Conservation (phyloP, 805 yeast species). For the Saturnispora galanensis region DNA sequence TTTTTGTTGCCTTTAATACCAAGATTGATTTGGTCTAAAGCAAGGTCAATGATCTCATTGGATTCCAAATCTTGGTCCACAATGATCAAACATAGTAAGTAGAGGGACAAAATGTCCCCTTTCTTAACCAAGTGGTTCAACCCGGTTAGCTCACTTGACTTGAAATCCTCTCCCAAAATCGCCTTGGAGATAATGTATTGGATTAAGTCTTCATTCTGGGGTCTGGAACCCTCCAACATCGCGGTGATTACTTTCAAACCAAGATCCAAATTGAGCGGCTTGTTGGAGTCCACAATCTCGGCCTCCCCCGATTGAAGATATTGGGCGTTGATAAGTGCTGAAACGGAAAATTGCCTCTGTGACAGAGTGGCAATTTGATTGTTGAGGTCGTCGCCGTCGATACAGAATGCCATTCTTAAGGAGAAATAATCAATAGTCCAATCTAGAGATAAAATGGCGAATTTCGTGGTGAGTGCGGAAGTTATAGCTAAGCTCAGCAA, state of each 20-base stretch:
- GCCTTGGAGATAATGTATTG: conserved; percentile 1
- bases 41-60: neutral
- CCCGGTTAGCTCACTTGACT: neutral
- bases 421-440: no score
- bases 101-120: neutral
- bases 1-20: neutral
- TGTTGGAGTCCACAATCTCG: neutral
- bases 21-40: neutral
- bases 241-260: neutral
- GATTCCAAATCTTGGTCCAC: neutral
- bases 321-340: conserved; percentile 3
- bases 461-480: no score
- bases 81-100: conserved; percentile 2
- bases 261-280: neutral
- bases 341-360: conserved; percentile 2
- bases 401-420: neutral
- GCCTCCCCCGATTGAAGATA: neutral
- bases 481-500: no score
- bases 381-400: conserved; percentile 5
- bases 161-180: neutral
- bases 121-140: neutral
- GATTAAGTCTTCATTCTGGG: conserved; percentile 2
- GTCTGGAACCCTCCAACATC: conserved; percentile 2
- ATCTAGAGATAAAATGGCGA: no score
- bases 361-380: neutral